Evolutionary conservation across 257 asterid genomes (phyloP).

Genomic region (Fraxinus cuspidata): DNA sequence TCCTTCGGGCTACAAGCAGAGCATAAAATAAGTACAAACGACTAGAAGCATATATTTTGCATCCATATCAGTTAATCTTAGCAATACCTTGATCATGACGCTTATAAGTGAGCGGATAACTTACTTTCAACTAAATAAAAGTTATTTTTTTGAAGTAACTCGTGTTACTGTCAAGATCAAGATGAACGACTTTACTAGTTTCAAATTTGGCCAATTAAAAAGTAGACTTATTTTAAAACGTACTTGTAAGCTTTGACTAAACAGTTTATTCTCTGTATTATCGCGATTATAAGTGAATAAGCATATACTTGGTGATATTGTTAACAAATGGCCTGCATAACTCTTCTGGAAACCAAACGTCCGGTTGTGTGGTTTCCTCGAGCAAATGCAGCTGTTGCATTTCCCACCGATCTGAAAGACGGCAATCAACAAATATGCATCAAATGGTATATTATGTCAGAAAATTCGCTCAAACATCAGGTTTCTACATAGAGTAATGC

Average conservation of each 20-base stretch:
- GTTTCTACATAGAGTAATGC: neutral
- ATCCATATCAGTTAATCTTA: neutral
- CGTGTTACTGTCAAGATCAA: neutral
- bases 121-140: neutral
- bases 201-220: neutral
- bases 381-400: conserved; percentile 79
- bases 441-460: neutral
- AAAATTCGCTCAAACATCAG: neutral
- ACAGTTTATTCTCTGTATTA: neutral
- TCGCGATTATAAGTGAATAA: neutral
- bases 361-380: conserved; percentile 90
- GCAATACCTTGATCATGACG: neutral
- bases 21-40: conserved; percentile 5
- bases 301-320: neutral
- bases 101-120: neutral
- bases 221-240: neutral
- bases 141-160: neutral
- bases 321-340: conserved; percentile 32
- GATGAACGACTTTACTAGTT: neutral
- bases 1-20: conserved; percentile 66
- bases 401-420: conserved; percentile 79
- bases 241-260: neutral
- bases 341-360: conserved; percentile 99
- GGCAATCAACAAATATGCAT: neutral
- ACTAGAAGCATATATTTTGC: neutral